A percentile compares a stretch with the other conserved stretches of the same genome.
phyloP scores from a whole-genome alignment of 176 grass and related monocot genomes.

The Luzula sylvatica region DNA sequence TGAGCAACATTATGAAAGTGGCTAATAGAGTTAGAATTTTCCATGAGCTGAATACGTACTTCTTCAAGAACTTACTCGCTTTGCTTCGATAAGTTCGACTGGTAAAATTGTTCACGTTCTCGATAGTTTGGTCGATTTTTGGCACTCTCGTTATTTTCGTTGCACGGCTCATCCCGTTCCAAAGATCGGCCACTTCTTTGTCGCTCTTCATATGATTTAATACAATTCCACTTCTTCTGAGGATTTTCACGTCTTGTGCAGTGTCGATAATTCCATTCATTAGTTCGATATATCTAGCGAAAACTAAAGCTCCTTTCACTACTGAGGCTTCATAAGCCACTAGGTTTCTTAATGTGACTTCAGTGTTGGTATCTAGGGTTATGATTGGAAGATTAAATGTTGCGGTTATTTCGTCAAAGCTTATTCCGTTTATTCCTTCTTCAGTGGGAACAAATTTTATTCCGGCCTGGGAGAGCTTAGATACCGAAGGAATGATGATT shows the following conservation, averaged over 20 bases:
- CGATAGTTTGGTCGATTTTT: conserved; percentile 31
- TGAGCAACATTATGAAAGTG: conserved; percentile 44
- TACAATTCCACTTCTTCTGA: conserved; percentile 40
- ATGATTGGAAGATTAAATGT: conserved; percentile 43
- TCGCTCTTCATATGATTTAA: conserved; percentile 77
- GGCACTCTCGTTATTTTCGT: conserved; percentile 48
- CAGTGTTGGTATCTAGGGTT: conserved; percentile 45
- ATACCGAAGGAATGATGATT: conserved; percentile 63
- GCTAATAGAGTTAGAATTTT: conserved; percentile 59
- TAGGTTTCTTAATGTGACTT: conserved; percentile 49
- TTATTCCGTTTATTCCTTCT: conserved; percentile 32
- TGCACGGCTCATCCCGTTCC: conserved; percentile 60
- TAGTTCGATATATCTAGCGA: conserved; percentile 62
- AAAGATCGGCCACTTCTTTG: conserved; percentile 34
- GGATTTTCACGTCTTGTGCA: conserved; percentile 42
- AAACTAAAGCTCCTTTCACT: conserved; percentile 39
- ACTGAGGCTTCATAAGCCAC: conserved; percentile 55
- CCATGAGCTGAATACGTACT: conserved; percentile 70
- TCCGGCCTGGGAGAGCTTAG: conserved; percentile 30
- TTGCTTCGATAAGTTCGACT: conserved; percentile 40
- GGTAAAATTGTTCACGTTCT: conserved; percentile 50
- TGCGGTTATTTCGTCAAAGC: conserved; percentile 40
- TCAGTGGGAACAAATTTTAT: conserved; percentile 38
- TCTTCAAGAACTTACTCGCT: conserved; percentile 45
- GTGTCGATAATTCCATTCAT: conserved; percentile 78